Percentiles rank a stretch among this genome's conserved stretches.
Conservation (phyloP, 805 yeast genomes). For the Pichia insulana region DNA sequence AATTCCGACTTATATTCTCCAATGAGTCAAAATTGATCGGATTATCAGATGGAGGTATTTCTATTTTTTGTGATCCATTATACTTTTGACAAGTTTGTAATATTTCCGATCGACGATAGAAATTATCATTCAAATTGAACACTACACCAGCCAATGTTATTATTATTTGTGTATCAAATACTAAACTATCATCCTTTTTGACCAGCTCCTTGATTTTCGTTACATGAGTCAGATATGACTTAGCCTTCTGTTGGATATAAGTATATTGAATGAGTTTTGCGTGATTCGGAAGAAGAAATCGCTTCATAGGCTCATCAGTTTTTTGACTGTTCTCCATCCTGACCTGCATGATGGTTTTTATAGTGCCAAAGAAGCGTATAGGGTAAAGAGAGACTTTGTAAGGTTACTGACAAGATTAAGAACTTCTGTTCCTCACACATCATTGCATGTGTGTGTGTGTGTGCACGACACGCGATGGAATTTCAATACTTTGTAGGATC, state of each 20-base stretch:
- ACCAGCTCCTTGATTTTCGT: conserved; percentile 20
- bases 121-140: conserved; percentile 32
- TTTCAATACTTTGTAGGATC: too few species aligned
- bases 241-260: conserved; percentile 42
- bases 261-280: conserved; percentile 51
- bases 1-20: conserved; percentile 19
- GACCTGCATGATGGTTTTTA: neutral
- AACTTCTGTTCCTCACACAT: too few species aligned
- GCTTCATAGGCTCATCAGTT: neutral
- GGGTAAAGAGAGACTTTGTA: too few species aligned
- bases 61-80: conserved; percentile 35
- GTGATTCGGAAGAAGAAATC: conserved; percentile 38
- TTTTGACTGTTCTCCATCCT: neutral
- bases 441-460: too few species aligned
- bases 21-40: conserved; percentile 27
- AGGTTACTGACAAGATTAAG: too few species aligned
- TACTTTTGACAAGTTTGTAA: conserved; percentile 32
- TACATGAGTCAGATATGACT: conserved; percentile 19
- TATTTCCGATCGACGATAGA: conserved; percentile 32
- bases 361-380: too few species aligned
- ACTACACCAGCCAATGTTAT: conserved; percentile 32
- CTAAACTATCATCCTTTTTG: conserved; percentile 14
- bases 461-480: too few species aligned
- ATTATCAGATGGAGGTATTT: conserved; percentile 31
- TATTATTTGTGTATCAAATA: conserved; percentile 30